Conservation (phyloP, 768 basidiomycete genomes). For the Paxillus involutus region DNA sequence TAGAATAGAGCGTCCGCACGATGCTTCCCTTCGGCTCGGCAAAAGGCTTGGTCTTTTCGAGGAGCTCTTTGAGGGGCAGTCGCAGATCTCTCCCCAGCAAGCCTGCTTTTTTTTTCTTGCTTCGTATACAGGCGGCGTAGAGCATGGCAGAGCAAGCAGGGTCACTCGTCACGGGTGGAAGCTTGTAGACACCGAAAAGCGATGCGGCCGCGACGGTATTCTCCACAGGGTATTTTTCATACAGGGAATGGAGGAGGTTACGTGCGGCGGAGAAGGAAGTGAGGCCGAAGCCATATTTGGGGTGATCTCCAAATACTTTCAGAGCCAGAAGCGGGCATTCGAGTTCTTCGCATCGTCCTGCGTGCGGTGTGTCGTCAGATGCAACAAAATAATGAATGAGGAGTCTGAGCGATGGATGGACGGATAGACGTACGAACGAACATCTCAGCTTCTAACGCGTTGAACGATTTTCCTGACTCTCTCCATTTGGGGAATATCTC, state of each 20-base stretch:
- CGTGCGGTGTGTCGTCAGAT: neutral
- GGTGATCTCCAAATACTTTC: conserved; percentile 58
- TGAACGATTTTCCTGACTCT: conserved; percentile 19
- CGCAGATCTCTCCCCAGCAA: conserved; percentile 43
- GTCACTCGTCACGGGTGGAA: conserved; percentile 56
- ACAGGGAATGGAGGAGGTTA: conserved; percentile 57
- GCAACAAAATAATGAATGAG: neutral
- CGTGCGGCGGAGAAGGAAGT: conserved; percentile 49
- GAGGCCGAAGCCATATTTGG: conserved; percentile 58
- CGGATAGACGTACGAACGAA: conserved; percentile 51
- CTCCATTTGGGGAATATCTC: conserved; percentile 52
- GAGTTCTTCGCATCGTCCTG: conserved; percentile 65
- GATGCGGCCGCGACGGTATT: conserved; percentile 50
- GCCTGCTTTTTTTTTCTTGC: conserved; percentile 38
- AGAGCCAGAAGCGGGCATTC: conserved; percentile 56
- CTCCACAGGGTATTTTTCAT: conserved; percentile 44
- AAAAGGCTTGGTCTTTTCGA: conserved; percentile 18
- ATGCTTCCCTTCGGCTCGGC: conserved; percentile 16
- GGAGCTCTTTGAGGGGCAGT: conserved; percentile 37
- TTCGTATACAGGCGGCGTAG: conserved; percentile 52
- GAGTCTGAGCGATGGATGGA: neutral
- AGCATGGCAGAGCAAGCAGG: conserved; percentile 57
- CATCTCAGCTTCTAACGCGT: conserved; percentile 39
- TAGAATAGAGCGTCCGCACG: conserved; percentile 23
- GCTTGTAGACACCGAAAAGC: conserved; percentile 52